Base-by-base conservation (phyloP, 1,284 basidiomycete species). In the Sanghuangporus baumii region DNA sequence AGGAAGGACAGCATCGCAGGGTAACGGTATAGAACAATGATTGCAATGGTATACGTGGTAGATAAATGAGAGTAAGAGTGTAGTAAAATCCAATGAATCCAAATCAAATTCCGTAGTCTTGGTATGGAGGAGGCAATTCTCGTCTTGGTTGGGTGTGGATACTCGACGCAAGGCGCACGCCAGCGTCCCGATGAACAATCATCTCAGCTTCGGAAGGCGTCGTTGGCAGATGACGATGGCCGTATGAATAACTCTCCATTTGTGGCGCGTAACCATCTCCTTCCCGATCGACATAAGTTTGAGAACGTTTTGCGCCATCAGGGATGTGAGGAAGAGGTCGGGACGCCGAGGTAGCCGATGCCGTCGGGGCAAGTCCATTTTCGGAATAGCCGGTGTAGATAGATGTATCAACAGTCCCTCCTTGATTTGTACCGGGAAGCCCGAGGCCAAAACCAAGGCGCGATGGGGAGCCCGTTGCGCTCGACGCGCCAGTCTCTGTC, bases 71-170 rank as follows among this genome's bases (percentile, higher is more conserved):
- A 43, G 18, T 43, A 43, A 43, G 18, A 51, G 26, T 51, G 50
- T 23, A 51, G 26, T 16, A 26, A 51, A 48, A 43, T 57, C 26
- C 43, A 14, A 50, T 46, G 26, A 46, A 46, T 47, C 34, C 43
- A 46, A 46, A 11, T 34, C 43, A 62, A 26, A 34, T 12, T 41
- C 61, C 47, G 37, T 58, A 62, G 46, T 62, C 56, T 5, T 41
- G 26, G 47, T 64, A 64, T n/a, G 58, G 62, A 52, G 62, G 62
- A 20, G 62, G 62, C 14, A 64, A 48, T 38, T 64, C 62, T 26
- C 41, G 48, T 55, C 54, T 60, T 50, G 40, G 52, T 52, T 46
- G 37, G 6, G 23, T 38, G 5, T 18, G 57, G 6, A 38, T 26
- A 48, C 47, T 63, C 18, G 51, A 59, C 26, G 47, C 59, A 48